These are phyloP conservation scores for Pezicula radicicola DNA, from an alignment of 2,329 filamentous ascomycete genomes.

Conservation along the genomic window DNA sequence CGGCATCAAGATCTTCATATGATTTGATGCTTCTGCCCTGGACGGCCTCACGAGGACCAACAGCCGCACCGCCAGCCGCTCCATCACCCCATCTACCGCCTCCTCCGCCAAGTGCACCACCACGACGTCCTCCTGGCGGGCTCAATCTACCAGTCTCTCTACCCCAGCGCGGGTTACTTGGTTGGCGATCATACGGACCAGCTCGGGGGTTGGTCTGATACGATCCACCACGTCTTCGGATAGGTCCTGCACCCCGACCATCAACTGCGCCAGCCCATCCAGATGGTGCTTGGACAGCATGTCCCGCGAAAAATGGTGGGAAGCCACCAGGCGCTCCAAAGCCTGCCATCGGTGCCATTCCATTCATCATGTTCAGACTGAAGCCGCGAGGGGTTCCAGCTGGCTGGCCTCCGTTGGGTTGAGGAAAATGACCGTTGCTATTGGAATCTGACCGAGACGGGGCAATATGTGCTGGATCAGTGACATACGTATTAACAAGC, in stretches of 20 bases:
- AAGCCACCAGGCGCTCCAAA: conserved; percentile 51
- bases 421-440: conserved; percentile 92
- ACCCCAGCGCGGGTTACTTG: conserved; percentile 48
- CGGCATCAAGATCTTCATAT: conserved; percentile 95
- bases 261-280: conserved; percentile 47
- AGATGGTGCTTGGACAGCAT: conserved; percentile 36
- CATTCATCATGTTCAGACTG: conserved; percentile 71
- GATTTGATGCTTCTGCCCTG: conserved; percentile 92
- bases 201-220: conserved; percentile 58
- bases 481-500: conserved; percentile 89
- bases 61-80: conserved; percentile 67
- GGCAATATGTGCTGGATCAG: conserved; percentile 92
- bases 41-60: conserved; percentile 86
- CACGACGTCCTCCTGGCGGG: conserved; percentile 47
- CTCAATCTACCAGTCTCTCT: conserved; percentile 44
- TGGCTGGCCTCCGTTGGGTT: conserved; percentile 70
- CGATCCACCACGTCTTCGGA: conserved; percentile 65
- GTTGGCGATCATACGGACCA: conserved; percentile 73
- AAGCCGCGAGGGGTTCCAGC: conserved; percentile 90
- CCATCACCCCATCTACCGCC: conserved; percentile 69
- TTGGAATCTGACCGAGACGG: conserved; percentile 91
- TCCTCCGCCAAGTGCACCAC: conserved; percentile 43
- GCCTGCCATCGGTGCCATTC: conserved; percentile 53
- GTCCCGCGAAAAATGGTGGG: conserved; percentile 52
- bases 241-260: conserved; percentile 59